Base-by-base conservation (phyloP, 1,284 basidiomycete genomes). In the Laetiporus sulphureus region DNA sequence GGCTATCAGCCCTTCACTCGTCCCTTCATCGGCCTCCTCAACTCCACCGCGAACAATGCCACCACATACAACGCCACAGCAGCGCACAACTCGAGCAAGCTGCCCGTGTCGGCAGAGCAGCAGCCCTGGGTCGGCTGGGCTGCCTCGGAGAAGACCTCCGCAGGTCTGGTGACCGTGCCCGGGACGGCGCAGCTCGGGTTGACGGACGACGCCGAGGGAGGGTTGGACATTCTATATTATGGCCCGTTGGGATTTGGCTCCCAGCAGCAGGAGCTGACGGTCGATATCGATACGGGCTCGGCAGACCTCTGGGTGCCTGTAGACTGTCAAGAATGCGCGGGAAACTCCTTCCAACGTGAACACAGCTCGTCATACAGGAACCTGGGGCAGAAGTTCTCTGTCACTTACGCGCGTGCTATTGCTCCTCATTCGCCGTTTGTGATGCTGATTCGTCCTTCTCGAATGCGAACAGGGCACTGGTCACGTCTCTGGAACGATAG, bases 261-360 rank as follows among this genome's bases (percentile, higher is more conserved):
- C 13, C 68, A 69, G 2, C 43, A 57, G 3, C 73, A 77, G 51
- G 33, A 40, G 20, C 49, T 79, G 15, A 60, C 64, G 1, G 64
- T 79, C 19, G 72, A 77, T 52, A 58, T 79, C 47, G 77, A 81
- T 52, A 80, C 77, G 2, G 79, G 79, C 36, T 78, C 75, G 3
- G 67, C 77, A 20, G 78, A 81, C 52, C 61, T 73, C 15, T 80
- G 76, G 75, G 51, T 77, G 11, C 66, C 73, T 13, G 61, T 62
- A 11, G 46, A 58, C 29, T 78, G 76, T 48, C 22, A 36, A 1
- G 20, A 53, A 15, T 80, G 75, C 46, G 47, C 46, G 11, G 57
- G 58, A 32, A 51, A 52, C 7, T 62, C 68, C 42, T 77, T 71
- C 49, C 50, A 63, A 20, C 43, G 63, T 2, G 43, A 33, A 6